Evolutionary conservation across 768 basidiomycete genomes (phyloP).

Genomic region (Leucocoprinus leucothites): DNA sequence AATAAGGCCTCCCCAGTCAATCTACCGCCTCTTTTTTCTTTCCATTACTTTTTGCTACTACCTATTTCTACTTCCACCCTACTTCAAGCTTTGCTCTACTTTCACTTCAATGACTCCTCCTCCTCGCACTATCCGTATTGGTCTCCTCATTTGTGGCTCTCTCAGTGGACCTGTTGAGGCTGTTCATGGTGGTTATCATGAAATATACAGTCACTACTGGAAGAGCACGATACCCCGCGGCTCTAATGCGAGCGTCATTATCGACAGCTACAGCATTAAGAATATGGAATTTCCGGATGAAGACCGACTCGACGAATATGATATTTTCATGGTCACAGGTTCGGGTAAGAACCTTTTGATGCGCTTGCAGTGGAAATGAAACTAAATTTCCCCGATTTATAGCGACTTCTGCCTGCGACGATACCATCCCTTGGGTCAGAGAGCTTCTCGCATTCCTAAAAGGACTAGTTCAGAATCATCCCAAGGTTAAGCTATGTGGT

Average conservation of each 20-base stretch:
- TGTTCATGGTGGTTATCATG: conserved; percentile 52
- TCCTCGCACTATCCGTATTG: conserved; percentile 23
- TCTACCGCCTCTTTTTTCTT: too few relatives aligned
- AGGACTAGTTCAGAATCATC: conserved; percentile 46
- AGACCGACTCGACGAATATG: conserved; percentile 50
- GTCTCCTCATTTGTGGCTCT: conserved; percentile 64
- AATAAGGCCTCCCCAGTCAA: too few relatives aligned
- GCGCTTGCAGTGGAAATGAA: background rate
- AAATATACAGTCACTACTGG: conserved; percentile 49
- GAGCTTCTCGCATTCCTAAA: conserved; percentile 58
- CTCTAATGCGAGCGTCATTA: conserved; percentile 27
- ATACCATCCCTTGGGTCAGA: conserved; percentile 69
- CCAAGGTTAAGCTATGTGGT: conserved; percentile 76
- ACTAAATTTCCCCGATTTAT: background rate
- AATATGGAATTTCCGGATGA: conserved; percentile 59
- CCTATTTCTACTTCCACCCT: too few relatives aligned
- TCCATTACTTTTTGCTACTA: too few relatives aligned
- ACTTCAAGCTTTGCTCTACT: too few relatives aligned
- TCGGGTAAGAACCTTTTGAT: conserved; percentile 52
- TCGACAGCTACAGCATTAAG: conserved; percentile 66
- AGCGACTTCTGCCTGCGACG: conserved; percentile 77
- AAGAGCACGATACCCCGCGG: conserved; percentile 21
- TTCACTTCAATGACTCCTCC: too few relatives aligned
- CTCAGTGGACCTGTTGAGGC: conserved; percentile 41
- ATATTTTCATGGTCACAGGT: conserved; percentile 78